Conservation (phyloP, 352 stramenopile genomes). For the Phytophthora macrochlamydospora region DNA sequence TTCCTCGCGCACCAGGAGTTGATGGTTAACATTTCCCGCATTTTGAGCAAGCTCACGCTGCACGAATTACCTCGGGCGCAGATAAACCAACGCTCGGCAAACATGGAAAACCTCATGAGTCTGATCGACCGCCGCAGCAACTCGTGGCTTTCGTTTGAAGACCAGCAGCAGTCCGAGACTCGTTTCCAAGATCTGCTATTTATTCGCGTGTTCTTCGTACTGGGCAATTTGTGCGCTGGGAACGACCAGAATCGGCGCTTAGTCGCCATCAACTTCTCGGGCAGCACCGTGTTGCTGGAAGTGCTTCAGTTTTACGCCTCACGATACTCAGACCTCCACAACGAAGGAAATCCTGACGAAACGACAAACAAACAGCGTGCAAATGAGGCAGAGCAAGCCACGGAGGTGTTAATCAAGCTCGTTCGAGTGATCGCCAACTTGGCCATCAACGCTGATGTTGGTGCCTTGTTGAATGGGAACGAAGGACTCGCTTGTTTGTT, state of each 20-base stretch:
- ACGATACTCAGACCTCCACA: constrained; percentile 32
- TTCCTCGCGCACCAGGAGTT: constrained; percentile 70
- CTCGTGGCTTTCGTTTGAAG: constrained; percentile 38
- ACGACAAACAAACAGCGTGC: constrained; percentile 2
- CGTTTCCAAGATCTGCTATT: constrained; percentile 63
- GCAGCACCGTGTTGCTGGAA: constrained; percentile 43
- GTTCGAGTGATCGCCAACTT: constrained; percentile 84
- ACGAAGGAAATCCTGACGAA: background rate
- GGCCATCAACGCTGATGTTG: constrained; percentile 76
- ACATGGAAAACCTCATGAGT: constrained; percentile 51
- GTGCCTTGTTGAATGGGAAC: constrained; percentile 40
- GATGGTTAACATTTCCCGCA: constrained; percentile 79
- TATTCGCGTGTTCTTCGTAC: constrained; percentile 79
- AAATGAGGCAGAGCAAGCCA: constrained; percentile 23
- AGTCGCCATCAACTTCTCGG: constrained; percentile 40
- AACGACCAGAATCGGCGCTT: constrained; percentile 79
- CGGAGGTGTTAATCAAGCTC: constrained; percentile 85
- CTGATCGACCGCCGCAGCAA: constrained; percentile 52
- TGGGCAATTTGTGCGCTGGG: constrained; percentile 87
- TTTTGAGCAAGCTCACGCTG: constrained; percentile 83
- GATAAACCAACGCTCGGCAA: constrained; percentile 55
- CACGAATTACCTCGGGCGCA: constrained; percentile 72
- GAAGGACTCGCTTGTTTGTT: constrained; percentile 45
- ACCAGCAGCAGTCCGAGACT: constrained; percentile 40
- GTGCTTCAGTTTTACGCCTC: constrained; percentile 49